phyloP scores from a whole-genome alignment of 208 protist species.

The Zelonia costaricensis region DNA sequence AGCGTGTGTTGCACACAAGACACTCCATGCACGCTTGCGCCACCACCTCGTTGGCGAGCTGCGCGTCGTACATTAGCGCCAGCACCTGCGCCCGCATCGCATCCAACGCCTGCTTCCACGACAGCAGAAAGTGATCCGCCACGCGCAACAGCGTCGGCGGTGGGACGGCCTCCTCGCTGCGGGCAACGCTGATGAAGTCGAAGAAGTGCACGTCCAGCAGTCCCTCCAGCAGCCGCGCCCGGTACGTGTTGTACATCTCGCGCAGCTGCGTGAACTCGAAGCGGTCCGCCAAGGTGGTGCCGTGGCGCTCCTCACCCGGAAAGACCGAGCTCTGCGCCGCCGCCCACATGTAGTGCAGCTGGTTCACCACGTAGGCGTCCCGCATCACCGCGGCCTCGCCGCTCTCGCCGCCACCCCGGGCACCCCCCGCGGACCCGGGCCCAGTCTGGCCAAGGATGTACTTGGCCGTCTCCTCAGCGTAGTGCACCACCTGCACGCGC shows the following conservation, averaged over 20 bases:
- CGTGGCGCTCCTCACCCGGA: conserved; percentile 18
- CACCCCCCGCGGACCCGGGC: conserved; percentile 9
- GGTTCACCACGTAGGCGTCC: conserved; percentile 24
- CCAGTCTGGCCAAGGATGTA: conserved; percentile 25
- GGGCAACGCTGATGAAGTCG: conserved; percentile 37
- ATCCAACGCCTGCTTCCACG: conserved; percentile 62
- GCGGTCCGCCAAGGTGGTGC: conserved; percentile 31
- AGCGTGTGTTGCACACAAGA: conserved; percentile 77
- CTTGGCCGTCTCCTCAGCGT: conserved; percentile 42
- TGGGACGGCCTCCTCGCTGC: conserved; percentile 29
- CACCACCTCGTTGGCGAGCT: conserved; percentile 53
- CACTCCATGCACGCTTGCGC: conserved; percentile 83
- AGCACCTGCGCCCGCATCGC: conserved; percentile 35
- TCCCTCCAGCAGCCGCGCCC: conserved; percentile 39
- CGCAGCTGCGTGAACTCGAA: conserved; percentile 36
- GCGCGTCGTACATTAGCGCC: conserved; percentile 37
- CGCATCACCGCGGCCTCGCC: conserved; percentile 18
- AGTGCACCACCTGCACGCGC: conserved; percentile 63
- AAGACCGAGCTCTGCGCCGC: conserved; percentile 19
- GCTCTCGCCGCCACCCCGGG: neutral
- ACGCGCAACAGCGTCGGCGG: conserved; percentile 36
- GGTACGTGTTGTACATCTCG: conserved; percentile 38
- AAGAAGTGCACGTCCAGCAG: conserved; percentile 45
- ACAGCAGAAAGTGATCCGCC: conserved; percentile 57
- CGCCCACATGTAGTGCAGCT: conserved; percentile 29